Conservation (phyloP, 495 filamentous ascomycete genomes). For the Tuber indicum region DNA sequence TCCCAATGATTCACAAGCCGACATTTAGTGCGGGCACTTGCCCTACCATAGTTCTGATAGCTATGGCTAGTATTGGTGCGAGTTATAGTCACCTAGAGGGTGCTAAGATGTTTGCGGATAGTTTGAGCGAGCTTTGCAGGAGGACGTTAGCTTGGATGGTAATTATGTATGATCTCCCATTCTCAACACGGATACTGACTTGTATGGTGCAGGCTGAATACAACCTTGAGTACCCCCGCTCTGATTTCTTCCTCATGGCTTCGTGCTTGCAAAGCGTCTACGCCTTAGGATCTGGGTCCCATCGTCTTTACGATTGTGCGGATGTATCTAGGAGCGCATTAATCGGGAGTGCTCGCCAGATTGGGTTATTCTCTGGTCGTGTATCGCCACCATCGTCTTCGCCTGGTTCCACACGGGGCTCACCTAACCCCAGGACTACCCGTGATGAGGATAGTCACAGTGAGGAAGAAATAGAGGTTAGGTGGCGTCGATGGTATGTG, state of each 20-base stretch:
- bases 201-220: constrained; percentile 35
- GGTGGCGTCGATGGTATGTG: constrained; percentile 40
- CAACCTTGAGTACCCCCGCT: constrained; percentile 37
- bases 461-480: constrained; percentile 26
- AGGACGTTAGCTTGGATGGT: constrained; percentile 42
- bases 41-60: constrained; percentile 39
- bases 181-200: constrained; percentile 5
- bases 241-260: constrained; percentile 41
- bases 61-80: constrained; percentile 43
- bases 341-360: constrained; percentile 42
- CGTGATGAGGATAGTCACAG: constrained; percentile 9
- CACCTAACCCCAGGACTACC: constrained; percentile 16
- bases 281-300: constrained; percentile 40
- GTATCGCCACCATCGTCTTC: constrained; percentile 30
- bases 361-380: constrained; percentile 40
- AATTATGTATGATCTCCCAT: constrained; percentile 7
- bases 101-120: constrained; percentile 40
- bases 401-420: constrained; percentile 29
- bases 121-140: constrained; percentile 43
- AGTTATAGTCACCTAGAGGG: constrained; percentile 41
- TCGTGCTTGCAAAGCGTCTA: constrained; percentile 43
- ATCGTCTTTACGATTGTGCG: constrained; percentile 42
- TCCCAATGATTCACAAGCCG: constrained; percentile 42
- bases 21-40: constrained; percentile 39
- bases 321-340: constrained; percentile 41